Evolutionary conservation across 306 rosid genomes (phyloP).

Genomic region (Vachellia collinsii): DNA sequence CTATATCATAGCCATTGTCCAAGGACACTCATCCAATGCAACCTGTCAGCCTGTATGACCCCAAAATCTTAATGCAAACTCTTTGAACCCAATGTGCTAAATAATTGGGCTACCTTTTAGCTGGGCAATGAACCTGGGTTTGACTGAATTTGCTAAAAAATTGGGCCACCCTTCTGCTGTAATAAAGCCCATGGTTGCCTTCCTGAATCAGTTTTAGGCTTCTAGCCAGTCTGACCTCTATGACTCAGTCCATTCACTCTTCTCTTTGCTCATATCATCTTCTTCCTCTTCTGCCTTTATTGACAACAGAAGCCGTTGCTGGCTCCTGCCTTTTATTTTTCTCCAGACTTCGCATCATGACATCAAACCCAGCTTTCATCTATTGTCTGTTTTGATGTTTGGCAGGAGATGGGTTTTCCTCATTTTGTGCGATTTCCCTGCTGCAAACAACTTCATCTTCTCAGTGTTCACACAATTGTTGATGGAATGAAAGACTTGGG

Average conservation of each 20-base stretch:
- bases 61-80: not conserved
- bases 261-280: not conserved
- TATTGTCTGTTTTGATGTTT: not conserved
- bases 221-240: not conserved
- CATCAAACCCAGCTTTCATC: not conserved
- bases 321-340: not conserved
- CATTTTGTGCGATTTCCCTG: not conserved
- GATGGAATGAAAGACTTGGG: not conserved
- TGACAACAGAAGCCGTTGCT: not conserved
- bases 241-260: not conserved
- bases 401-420: not conserved
- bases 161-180: not conserved
- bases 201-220: not conserved
- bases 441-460: not conserved
- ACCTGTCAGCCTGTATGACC: not conserved
- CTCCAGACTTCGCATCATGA: not conserved
- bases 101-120: not conserved
- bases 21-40: not conserved
- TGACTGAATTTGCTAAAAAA: not conserved
- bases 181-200: not conserved
- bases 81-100: not conserved
- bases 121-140: too few relatives aligned
- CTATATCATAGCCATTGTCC: not conserved
- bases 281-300: not conserved
- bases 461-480: not conserved